Evolutionary conservation across 352 stramenopile genomes (phyloP).

Genomic region (Phytophthora tubulina): DNA sequence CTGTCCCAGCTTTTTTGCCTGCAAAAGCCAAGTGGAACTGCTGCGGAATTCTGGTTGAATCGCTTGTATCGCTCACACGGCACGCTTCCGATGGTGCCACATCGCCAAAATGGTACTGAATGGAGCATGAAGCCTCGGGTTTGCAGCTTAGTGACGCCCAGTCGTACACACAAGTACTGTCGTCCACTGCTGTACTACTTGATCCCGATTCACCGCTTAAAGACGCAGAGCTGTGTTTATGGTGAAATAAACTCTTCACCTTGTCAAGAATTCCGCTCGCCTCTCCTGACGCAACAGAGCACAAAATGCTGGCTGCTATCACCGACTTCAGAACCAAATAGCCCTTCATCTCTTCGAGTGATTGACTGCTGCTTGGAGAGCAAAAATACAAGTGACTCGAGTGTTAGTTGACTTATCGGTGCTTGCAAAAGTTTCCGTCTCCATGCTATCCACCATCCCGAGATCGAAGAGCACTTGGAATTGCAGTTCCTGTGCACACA

Average conservation of each 20-base stretch:
- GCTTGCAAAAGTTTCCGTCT: not conserved
- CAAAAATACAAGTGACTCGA: slow-evolving; percentile 8
- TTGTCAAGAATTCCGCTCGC: slow-evolving; percentile 24
- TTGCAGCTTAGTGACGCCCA: slow-evolving; percentile 37
- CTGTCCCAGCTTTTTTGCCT: slow-evolving; percentile 45
- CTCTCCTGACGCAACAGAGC: not conserved
- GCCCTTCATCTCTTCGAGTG: too few species aligned
- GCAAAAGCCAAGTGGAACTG: slow-evolving; percentile 60
- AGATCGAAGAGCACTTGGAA: not conserved
- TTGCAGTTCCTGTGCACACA: not conserved
- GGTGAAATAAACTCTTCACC: slow-evolving; percentile 22
- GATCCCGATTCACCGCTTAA: not conserved
- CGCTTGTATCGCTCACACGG: slow-evolving; percentile 37
- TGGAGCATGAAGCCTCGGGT: slow-evolving; percentile 37
- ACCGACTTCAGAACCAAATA: not conserved
- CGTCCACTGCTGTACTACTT: slow-evolving; percentile 29
- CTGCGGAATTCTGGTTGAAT: slow-evolving; percentile 46
- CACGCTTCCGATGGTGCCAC: slow-evolving; percentile 51
- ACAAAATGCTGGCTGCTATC: slow-evolving; percentile 1
- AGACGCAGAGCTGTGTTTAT: not conserved
- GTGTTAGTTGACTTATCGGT: too few species aligned
- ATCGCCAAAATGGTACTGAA: slow-evolving; percentile 51
- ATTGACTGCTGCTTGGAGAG: not conserved
- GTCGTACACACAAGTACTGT: slow-evolving; percentile 43
- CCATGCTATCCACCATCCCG: slow-evolving; percentile 7